A percentile compares a stretch with the other conserved stretches of the same genome.
These are phyloP conservation scores for Suhomyces xylopsoci DNA, from an alignment of 805 yeast species.

Conservation along the genomic window DNA sequence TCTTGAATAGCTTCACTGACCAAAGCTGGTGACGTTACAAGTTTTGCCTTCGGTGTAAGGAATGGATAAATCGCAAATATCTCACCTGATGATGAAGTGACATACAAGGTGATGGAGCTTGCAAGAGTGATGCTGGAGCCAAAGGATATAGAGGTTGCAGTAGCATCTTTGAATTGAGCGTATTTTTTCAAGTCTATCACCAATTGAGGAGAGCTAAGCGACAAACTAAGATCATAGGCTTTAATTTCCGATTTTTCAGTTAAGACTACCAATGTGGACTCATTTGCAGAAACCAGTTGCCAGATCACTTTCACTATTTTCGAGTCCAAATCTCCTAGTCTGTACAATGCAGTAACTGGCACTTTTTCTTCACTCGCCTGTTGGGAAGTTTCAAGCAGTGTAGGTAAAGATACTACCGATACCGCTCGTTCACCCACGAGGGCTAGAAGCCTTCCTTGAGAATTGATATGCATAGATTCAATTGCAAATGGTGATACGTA, in stretches of 20 bases:
- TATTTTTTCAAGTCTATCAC: slow-evolving; percentile 13
- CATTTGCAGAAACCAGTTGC: slow-evolving; percentile 21
- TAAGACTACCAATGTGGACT: slow-evolving; percentile 23
- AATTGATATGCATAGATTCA: slow-evolving; percentile 33
- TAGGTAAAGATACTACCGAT: slow-evolving; percentile 30
- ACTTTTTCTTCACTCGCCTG: neutral
- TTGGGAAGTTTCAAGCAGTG: slow-evolving; percentile 1
- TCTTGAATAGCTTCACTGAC: slow-evolving; percentile 15
- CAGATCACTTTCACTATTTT: slow-evolving; percentile 22
- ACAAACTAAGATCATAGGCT: slow-evolving; percentile 19
- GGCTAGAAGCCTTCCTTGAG: slow-evolving; percentile 42
- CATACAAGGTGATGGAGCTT: slow-evolving; percentile 30
- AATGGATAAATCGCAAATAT: slow-evolving; percentile 31
- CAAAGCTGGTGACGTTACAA: slow-evolving; percentile 15
- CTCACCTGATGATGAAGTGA: slow-evolving; percentile 17
- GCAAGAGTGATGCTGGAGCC: slow-evolving; percentile 22
- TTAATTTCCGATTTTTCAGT: slow-evolving; percentile 16
- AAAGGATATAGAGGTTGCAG: slow-evolving; percentile 25
- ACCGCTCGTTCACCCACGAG: slow-evolving; percentile 31
- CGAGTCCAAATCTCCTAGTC: slow-evolving; percentile 13
- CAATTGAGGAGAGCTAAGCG: slow-evolving; percentile 17
- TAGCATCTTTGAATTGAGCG: slow-evolving; percentile 10
- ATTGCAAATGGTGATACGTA: slow-evolving; percentile 21
- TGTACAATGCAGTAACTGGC: neutral
- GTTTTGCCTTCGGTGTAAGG: slow-evolving; percentile 10